Evolutionary conservation across 176 grass and related monocot genomes (phyloP), one percentile per base, ranked within the genome.

Genomic region (Carex pumila): DNA sequence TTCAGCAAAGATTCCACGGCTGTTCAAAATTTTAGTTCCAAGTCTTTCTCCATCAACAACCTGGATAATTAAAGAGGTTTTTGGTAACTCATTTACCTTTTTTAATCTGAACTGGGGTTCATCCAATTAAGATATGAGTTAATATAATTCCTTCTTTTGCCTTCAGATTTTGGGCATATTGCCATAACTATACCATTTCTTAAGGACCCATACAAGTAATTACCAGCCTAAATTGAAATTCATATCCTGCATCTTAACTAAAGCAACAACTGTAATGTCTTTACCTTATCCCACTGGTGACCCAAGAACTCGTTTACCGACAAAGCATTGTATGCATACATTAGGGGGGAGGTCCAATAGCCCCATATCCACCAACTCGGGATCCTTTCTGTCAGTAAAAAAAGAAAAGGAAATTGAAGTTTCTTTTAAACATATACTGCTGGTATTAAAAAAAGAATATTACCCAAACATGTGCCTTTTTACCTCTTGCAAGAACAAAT

Each of bases 301-400:
- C 95, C 91, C 1, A 98, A 31, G 49, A 94, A 87, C 39, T 98
- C 95, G 64, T 98, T 98, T 7, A 89, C 86, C 54, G 92, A 84
- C 18, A 98, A 81, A 19, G 87, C 89, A 83, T 94, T 98, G 79
- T 98, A 92, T n/a, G 91, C 87, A 15, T 94, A 98, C 91, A 90
- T 98, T 85, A 98, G 12, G 19, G 95, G 95, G 17, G 95, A 94
- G 85, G 94, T 91, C 95, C 95, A 98, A 79, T 94, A 98, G n/a
- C 92, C 96, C 96, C 96, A 98, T n/a, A 90, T 95, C 96, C 96
- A 98, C 96, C 96, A 97, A 86, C 94, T 98, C 85, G 90, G 93
- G 45, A 98, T 85, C 53, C 95, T 71, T 0, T 98, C 95, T 98
- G 86, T 22, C 71, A 55, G 59, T n/a, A 8, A 69, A 25, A 79